Evolutionary conservation across 2,329 filamentous ascomycete species (phyloP).

Genomic region (Lojkania enalia): DNA sequence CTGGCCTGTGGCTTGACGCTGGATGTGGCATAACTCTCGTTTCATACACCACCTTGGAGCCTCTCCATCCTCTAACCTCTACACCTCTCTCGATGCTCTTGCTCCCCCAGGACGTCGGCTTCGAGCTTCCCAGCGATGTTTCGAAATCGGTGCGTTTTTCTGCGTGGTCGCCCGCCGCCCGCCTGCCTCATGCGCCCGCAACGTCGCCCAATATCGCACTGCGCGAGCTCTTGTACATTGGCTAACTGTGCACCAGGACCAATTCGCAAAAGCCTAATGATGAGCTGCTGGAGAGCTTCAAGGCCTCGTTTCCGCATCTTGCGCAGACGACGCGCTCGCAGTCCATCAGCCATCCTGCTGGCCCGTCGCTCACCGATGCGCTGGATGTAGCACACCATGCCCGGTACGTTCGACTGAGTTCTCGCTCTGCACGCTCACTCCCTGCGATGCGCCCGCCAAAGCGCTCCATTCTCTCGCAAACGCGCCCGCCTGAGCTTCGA

Average conservation of each 20-base stretch:
- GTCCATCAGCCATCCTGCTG: conserved; percentile 45
- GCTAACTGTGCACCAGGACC: conserved; percentile 56
- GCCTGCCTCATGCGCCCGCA: conserved; percentile 14
- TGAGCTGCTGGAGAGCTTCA: conserved; percentile 82
- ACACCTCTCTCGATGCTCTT: conserved; percentile 37
- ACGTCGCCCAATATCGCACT: conserved; percentile 6
- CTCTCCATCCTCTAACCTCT: conserved; percentile 29
- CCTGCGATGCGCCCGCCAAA: conserved; percentile 15
- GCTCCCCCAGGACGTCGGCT: conserved; percentile 25
- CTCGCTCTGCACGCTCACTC: conserved; percentile 14
- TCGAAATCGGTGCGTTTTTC: conserved; percentile 50
- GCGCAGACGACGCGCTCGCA: conserved; percentile 46
- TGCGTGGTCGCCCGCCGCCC: neutral
- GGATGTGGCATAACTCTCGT: conserved; percentile 40
- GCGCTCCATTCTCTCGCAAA: conserved; percentile 13
- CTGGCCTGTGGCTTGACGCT: conserved; percentile 42
- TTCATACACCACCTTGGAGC: conserved; percentile 33
- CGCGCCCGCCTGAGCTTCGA: neutral
- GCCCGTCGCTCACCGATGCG: conserved; percentile 52
- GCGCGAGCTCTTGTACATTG: conserved; percentile 18
- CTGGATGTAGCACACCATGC: conserved; percentile 50
- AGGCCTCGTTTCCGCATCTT: conserved; percentile 78
- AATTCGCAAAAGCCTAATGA: conserved; percentile 84
- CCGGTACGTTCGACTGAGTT: conserved; percentile 45
- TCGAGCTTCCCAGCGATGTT: conserved; percentile 48